Evolutionary conservation across 2,329 filamentous ascomycete genomes (phyloP), one percentile per base, ranked within the genome.

Genomic region (Talaromyces sp.): DNA sequence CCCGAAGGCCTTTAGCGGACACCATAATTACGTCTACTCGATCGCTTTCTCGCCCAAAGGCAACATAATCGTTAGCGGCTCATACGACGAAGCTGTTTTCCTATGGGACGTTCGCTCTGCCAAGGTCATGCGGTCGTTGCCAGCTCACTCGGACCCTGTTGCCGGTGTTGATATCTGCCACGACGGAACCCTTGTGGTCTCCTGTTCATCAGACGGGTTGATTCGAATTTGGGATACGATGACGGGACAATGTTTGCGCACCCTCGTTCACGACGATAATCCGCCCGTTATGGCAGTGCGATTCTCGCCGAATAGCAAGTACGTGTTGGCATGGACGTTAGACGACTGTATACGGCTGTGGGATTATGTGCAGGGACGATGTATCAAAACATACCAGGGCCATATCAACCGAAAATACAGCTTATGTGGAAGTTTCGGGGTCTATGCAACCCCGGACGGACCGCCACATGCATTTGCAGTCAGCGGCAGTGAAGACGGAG

Each of bases 31-130:
- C 75, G 88, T 99, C 32, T 96, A 96, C 76, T 91, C 89, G 56
- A 81, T 99, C 35, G 92, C 92, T 6, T 97, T 97, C 74, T 93
- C 91, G n/a, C 94, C 94, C 1, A 97, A 97, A 74, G 94, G 94
- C 26, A 99, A 99, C 71, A 96, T 97, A 71, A 84, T 99, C 35
- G 94, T 92, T 17, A 95, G 90, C 65, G 94, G 94, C 12, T 95
- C 90, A 65, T 97, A 97, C 75, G 94, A 99, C 67, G 94, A 99
- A 79, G 94, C 94, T 4, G 91, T 99, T 0, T 97, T 96, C 65
- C 77, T 99, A 5, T 99, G 94, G 94, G 94, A 99, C 74, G 90
- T 97, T 14, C 84, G 94, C 14, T 91, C 91, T 0, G 92, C 91
- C 0, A 82, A 88, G 24, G 81, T 94, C 35, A 96, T 99, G 92